Conservation (phyloP, 140 eudicot species). For the Ambrosia hybrid region DNA sequence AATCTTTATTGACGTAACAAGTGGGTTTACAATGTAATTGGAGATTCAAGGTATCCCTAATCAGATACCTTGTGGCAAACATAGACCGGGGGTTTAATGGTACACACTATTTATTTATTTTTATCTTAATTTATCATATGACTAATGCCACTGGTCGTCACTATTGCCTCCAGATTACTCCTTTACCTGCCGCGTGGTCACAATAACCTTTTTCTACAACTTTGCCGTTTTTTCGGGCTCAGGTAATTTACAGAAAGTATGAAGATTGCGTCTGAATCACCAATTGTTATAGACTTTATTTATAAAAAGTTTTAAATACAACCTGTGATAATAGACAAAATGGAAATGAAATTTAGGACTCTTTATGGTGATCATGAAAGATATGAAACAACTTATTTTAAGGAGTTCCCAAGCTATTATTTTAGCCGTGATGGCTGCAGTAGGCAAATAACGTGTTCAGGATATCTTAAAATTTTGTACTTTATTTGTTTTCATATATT, state of each 20-base stretch:
- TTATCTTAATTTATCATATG: not conserved
- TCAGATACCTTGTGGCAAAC: conserved; percentile 99
- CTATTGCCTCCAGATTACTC: conserved; percentile 71
- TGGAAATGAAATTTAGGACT: conserved; percentile 89
- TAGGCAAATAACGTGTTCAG: conserved; percentile 45
- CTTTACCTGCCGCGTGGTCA: conserved; percentile 96
- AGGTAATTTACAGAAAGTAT: conserved; percentile 48
- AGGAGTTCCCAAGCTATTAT: conserved; percentile 87
- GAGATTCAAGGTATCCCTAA: conserved; percentile 95
- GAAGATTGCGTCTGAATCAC: conserved; percentile 1
- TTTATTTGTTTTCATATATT: not conserved
- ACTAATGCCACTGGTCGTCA: not conserved
- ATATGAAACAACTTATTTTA: conserved; percentile 97
- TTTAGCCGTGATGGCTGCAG: conserved; percentile 98
- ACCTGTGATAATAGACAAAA: conserved; percentile 98
- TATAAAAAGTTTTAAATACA: conserved; percentile 30
- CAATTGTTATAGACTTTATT: not conserved
- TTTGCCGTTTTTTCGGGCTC: conserved; percentile 91
- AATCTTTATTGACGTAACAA: conserved; percentile 40
- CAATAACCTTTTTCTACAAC: conserved; percentile 99
- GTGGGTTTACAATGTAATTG: conserved; percentile 93
- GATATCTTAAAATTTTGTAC: conserved; percentile 7
- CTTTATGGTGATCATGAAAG: conserved; percentile 96
- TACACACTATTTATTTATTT: conserved; percentile 22
- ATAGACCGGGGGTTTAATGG: conserved; percentile 99